Conservation (phyloP, 1,284 basidiomycete species). For the Malassezia yamatoensis region DNA sequence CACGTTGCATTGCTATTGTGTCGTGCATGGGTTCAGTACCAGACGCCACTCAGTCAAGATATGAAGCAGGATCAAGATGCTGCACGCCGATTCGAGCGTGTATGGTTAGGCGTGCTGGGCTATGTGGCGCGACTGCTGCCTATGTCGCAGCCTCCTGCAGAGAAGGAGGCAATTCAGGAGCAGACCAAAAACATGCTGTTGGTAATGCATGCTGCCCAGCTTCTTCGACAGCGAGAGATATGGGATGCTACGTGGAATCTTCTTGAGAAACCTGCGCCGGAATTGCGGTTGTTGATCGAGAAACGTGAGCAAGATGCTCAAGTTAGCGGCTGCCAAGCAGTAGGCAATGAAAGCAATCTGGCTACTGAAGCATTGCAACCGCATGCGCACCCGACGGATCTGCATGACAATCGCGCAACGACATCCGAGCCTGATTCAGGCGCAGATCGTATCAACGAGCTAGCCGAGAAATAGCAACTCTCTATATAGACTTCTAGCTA, state of each 20-base stretch:
- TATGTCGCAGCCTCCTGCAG: conserved; percentile 14
- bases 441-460: too few relatives aligned
- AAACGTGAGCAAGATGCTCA: too few relatives aligned
- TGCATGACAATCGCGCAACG: too few relatives aligned
- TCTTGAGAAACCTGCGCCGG: conserved; percentile 5
- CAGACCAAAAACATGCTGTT: conserved; percentile 92
- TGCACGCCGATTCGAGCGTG: conserved; percentile 52
- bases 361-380: too few relatives aligned
- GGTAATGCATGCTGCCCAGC: conserved; percentile 80
- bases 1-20: conserved; percentile 77
- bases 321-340: too few relatives aligned
- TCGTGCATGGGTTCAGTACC: conserved; percentile 89
- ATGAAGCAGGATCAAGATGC: neutral
- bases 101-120: conserved; percentile 57
- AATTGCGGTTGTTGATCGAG: neutral
- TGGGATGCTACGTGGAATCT: conserved; percentile 12
- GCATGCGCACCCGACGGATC: too few relatives aligned
- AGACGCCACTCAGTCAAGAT: conserved; percentile 61
- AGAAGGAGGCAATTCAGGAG: conserved; percentile 90
- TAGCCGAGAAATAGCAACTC: neutral
- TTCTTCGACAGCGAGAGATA: conserved; percentile 52
- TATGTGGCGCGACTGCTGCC: neutral
- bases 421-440: neutral
- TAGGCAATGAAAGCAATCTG: too few relatives aligned
- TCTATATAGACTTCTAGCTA: neutral